Percentiles rank a stretch among this genome's conserved stretches.
Conservation (phyloP, 768 basidiomycete species). For the Boletus insuetus region DNA sequence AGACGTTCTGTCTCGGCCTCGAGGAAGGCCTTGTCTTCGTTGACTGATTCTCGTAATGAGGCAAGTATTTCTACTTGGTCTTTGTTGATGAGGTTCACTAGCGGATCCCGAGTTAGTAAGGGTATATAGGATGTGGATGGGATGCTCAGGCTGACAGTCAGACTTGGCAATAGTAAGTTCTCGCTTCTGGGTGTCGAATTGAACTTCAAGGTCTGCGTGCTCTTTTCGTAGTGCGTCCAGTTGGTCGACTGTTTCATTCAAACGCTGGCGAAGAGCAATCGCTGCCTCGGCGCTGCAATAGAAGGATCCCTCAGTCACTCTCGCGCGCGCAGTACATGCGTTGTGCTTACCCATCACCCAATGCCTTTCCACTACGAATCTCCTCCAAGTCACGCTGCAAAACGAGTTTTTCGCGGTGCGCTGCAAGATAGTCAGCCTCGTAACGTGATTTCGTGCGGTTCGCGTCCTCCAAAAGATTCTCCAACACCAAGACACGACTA, state of each 20-base stretch:
- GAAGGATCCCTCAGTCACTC: constrained; percentile 1
- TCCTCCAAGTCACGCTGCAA: constrained; percentile 83
- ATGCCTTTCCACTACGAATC: constrained; percentile 80
- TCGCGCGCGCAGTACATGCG: background rate
- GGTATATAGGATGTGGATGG: background rate
- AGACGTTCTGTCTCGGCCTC: constrained; percentile 66
- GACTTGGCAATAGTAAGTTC: constrained; percentile 84
- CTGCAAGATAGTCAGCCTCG: constrained; percentile 81
- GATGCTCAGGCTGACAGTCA: constrained; percentile 67
- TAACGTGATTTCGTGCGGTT: constrained; percentile 88
- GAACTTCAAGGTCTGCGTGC: constrained; percentile 69
- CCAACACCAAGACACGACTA: constrained; percentile 77
- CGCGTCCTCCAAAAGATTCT: constrained; percentile 89
- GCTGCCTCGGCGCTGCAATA: constrained; percentile 71
- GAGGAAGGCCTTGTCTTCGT: constrained; percentile 78
- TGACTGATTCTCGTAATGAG: constrained; percentile 82
- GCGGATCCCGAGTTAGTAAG: constrained; percentile 4
- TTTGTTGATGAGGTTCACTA: constrained; percentile 89
- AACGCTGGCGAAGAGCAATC: constrained; percentile 80
- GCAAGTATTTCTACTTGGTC: constrained; percentile 91
- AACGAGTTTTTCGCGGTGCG: constrained; percentile 79
- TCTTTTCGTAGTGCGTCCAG: constrained; percentile 68
- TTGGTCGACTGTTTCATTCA: constrained; percentile 86
- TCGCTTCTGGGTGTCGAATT: constrained; percentile 55
- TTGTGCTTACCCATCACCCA: constrained; percentile 70